A percentile compares a stretch with the other conserved stretches of the same genome.
Conservation (phyloP, 192 early-diverging fungal genomes). For the Coemansia sp. region DNA sequence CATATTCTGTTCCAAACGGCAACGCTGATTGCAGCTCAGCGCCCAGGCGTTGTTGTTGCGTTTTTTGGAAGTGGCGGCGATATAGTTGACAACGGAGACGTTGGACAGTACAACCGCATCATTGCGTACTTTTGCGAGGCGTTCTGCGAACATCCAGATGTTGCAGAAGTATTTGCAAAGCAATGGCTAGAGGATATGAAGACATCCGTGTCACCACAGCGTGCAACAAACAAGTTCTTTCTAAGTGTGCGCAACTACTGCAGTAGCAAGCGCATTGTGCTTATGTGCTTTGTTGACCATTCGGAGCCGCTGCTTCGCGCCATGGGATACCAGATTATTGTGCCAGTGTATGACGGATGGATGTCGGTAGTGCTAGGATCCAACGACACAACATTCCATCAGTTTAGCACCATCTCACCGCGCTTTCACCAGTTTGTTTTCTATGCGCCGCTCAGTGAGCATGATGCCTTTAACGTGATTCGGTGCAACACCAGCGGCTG, state of each 20-base stretch:
- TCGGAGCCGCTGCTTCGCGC: constrained; percentile 13
- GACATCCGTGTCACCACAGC: background rate
- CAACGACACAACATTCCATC: constrained; percentile 2
- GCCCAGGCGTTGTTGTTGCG: constrained; percentile 12
- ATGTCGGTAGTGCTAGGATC: constrained; percentile 10
- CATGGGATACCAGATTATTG: background rate
- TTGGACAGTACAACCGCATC: constrained; percentile 12
- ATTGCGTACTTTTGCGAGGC: constrained; percentile 23
- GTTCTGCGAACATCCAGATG: constrained; percentile 8
- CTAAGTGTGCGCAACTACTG: constrained; percentile 7
- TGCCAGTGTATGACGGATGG: constrained; percentile 4
- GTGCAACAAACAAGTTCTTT: constrained; percentile 16
- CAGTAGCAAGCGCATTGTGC: background rate
- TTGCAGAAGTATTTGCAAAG: constrained; percentile 6
- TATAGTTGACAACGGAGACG: constrained; percentile 5
- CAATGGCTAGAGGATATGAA: constrained; percentile 13
- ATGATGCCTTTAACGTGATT: constrained; percentile 18
- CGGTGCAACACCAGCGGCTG: background rate
- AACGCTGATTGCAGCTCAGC: constrained; percentile 11
- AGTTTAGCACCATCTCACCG: background rate
- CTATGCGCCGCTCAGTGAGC: background rate
- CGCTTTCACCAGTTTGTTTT: constrained; percentile 16
- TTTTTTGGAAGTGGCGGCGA: constrained; percentile 20
- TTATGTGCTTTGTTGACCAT: constrained; percentile 25
- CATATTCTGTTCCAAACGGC: constrained; percentile 34